phyloP scores from a whole-genome alignment of 495 filamentous ascomycete genomes.

The Pseudoneurospora amorphoporcata region DNA sequence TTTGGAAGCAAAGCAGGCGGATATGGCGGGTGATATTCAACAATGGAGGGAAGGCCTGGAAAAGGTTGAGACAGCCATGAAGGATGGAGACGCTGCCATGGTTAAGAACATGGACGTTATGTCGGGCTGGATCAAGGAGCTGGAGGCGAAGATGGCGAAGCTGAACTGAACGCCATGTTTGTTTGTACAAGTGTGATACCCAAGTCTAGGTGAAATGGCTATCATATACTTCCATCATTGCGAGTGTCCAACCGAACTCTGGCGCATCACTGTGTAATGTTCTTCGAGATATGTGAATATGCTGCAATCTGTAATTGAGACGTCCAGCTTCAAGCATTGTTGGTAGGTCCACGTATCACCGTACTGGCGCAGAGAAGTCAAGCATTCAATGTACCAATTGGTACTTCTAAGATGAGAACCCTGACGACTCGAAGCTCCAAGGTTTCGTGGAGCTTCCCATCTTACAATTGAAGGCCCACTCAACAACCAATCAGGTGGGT shows the following conservation, averaged over 20 bases:
- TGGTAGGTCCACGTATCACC: neutral
- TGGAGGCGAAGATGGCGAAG: slow-evolving; percentile 64
- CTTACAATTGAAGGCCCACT: neutral
- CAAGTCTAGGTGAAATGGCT: neutral
- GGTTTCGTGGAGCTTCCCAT: neutral
- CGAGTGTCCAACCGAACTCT: neutral
- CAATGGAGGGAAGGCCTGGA: slow-evolving; percentile 77
- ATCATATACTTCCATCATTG: neutral
- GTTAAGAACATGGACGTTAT: slow-evolving; percentile 69
- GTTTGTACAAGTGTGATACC: slow-evolving; percentile 18
- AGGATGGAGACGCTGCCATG: slow-evolving; percentile 56
- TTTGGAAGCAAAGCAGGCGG: slow-evolving; percentile 68
- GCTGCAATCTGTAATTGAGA: neutral
- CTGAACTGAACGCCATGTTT: slow-evolving; percentile 26
- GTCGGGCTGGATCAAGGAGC: slow-evolving; percentile 77
- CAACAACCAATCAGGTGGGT: neutral
- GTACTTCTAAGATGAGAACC: neutral
- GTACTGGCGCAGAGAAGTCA: neutral
- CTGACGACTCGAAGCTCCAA: neutral
- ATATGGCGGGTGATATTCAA: slow-evolving; percentile 73
- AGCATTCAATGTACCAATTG: neutral
- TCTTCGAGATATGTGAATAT: neutral
- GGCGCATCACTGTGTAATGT: neutral
- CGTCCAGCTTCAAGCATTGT: neutral
- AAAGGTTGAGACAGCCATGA: slow-evolving; percentile 65